phyloP scores from a whole-genome alignment of 345 rosid genomes.

The Murraya paniculata region DNA sequence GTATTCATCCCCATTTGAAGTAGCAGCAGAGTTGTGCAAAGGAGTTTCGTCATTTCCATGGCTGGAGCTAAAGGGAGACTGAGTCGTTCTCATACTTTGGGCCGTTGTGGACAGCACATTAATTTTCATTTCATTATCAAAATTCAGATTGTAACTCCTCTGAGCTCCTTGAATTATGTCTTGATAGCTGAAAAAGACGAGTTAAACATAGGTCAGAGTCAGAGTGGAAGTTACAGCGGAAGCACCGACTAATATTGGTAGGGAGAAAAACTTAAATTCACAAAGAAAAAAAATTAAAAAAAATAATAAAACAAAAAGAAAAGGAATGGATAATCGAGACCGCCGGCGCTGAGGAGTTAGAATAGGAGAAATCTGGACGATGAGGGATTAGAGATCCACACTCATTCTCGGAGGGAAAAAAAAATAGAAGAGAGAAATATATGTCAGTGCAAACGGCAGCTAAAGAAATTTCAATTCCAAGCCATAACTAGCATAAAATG shows the following conservation, averaged over 20 bases:
- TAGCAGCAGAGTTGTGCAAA: conserved; percentile 35
- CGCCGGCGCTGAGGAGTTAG: background rate
- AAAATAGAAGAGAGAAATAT: background rate
- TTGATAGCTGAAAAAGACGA: background rate
- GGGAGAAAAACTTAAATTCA: background rate
- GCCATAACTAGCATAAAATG: background rate
- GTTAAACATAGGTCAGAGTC: background rate
- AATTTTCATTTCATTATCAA: conserved; percentile 30
- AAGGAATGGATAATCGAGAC: background rate
- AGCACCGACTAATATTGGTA: background rate
- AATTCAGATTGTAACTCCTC: background rate
- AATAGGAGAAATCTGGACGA: background rate
- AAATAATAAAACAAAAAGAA: background rate
- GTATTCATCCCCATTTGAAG: conserved; percentile 63
- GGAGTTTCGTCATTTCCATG: conserved; percentile 43
- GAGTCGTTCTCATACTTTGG: conserved; percentile 45
- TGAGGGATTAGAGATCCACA: background rate
- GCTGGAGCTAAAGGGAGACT: conserved; percentile 52
- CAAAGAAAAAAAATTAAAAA: background rate
- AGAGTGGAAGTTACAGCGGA: background rate
- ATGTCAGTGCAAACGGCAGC: background rate
- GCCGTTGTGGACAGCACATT: conserved; percentile 39
- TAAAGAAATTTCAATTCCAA: background rate
- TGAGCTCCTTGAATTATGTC: conserved; percentile 18
- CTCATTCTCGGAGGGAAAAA: background rate